Percentiles rank a stretch among this genome's conserved stretches.
phyloP scores from a whole-genome alignment of 805 yeast genomes.

The Candida ascalaphidarum region DNA sequence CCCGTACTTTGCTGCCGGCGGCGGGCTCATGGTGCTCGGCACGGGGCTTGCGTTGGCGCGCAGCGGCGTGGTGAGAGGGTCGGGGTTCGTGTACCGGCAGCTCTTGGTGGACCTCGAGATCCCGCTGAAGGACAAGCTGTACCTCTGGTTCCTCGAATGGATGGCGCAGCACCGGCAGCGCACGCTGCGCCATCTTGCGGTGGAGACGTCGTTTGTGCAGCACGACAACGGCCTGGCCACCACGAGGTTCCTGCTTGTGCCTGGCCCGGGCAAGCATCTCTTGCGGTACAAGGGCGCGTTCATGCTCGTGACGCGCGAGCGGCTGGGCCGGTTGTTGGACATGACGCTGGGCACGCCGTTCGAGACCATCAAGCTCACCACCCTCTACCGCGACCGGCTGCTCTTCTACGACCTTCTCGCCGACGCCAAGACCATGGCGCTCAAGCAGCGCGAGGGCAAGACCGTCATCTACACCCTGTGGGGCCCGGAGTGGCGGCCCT shows the following conservation, averaged over 20 bases:
- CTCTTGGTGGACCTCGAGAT: slow-evolving; percentile 88
- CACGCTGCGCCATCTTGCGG: slow-evolving; percentile 76
- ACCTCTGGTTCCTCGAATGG: slow-evolving; percentile 94
- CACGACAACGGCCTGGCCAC: slow-evolving; percentile 89
- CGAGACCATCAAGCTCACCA: slow-evolving; percentile 92
- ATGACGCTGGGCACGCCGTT: slow-evolving; percentile 88
- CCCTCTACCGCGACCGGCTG: slow-evolving; percentile 72
- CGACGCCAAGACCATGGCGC: slow-evolving; percentile 81
- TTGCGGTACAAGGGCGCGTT: slow-evolving; percentile 80
- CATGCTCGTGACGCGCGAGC: slow-evolving; percentile 81
- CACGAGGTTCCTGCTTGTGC: slow-evolving; percentile 84
- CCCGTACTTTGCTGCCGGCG: slow-evolving; percentile 98
- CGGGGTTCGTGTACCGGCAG: slow-evolving; percentile 69
- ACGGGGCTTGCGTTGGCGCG: slow-evolving; percentile 76
- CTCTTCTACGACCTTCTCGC: slow-evolving; percentile 61
- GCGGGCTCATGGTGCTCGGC: slow-evolving; percentile 94
- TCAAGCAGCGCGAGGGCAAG: slow-evolving; percentile 80
- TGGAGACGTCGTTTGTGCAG: slow-evolving; percentile 77
- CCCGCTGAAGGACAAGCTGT: slow-evolving; percentile 87
- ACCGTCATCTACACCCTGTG: slow-evolving; percentile 90
- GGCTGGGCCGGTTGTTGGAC: slow-evolving; percentile 84
- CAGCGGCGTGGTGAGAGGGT: slow-evolving; percentile 53
- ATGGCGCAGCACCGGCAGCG: slow-evolving; percentile 78
- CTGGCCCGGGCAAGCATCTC: slow-evolving; percentile 95
- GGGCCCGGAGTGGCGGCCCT: slow-evolving; percentile 99